Percentiles rank a stretch among this genome's conserved stretches.
phyloP scores from a whole-genome alignment of 1,139 yeast genomes.

The Suhomyces ambrosiae region DNA sequence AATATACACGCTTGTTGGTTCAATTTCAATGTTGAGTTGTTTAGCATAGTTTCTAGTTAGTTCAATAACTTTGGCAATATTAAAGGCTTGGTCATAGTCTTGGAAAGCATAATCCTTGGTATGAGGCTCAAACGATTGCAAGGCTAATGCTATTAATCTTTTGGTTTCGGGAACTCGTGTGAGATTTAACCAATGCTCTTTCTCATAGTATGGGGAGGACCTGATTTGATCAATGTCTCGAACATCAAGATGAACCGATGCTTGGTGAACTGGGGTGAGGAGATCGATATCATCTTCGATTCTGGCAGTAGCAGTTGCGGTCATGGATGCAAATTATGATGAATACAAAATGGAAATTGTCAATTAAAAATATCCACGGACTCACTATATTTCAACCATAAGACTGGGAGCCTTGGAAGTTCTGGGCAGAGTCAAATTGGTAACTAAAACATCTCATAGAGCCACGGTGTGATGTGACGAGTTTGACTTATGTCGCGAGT shows the following conservation, averaged over 20 bases:
- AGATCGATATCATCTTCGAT: slow-evolving; percentile 17
- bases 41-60: slow-evolving; percentile 20
- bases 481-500: too few species aligned
- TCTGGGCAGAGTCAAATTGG: too few species aligned
- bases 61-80: slow-evolving; percentile 22
- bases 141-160: slow-evolving; percentile 27
- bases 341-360: too few species aligned
- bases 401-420: too few species aligned
- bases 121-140: slow-evolving; percentile 25
- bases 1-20: slow-evolving; percentile 25
- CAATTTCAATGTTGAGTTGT: slow-evolving; percentile 16
- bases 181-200: slow-evolving; percentile 26
- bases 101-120: slow-evolving; percentile 23
- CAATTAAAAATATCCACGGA: too few species aligned
- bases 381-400: too few species aligned
- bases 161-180: slow-evolving; percentile 21
- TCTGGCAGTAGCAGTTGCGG: slow-evolving; percentile 14
- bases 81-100: slow-evolving; percentile 26
- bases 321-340: slow-evolving; percentile 3
- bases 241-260: slow-evolving; percentile 14
- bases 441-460: too few species aligned
- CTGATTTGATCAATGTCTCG: slow-evolving; percentile 17
- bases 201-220: slow-evolving; percentile 32
- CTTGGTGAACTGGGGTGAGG: slow-evolving; percentile 16
- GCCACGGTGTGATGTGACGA: too few species aligned